Evolutionary conservation across 148 eudicot species (phyloP).

Genomic region (Spergularia bocconei): DNA sequence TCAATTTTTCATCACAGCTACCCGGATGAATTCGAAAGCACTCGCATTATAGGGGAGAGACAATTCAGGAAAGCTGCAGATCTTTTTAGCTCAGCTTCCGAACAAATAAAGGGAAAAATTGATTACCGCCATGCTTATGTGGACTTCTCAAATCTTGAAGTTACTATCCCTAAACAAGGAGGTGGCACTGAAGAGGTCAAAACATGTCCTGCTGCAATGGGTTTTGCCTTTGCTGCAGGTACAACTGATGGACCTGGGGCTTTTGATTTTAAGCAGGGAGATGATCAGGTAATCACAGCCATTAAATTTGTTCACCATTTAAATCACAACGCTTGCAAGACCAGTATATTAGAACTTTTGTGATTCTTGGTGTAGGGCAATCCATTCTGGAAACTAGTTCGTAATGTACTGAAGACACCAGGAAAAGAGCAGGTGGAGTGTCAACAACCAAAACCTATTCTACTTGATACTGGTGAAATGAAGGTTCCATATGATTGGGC

Average conservation of each 20-base stretch:
- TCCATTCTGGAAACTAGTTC: constrained; percentile 81
- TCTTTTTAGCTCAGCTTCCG: constrained; percentile 77
- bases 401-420: constrained; percentile 70
- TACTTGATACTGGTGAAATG: constrained; percentile 98
- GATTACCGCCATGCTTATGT: constrained; percentile 75
- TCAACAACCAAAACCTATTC: constrained; percentile 79
- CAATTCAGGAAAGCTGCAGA: constrained; percentile 81
- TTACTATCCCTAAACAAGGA: constrained; percentile 52
- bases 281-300: constrained; percentile 48
- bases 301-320: not conserved
- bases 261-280: constrained; percentile 94
- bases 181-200: constrained; percentile 57
- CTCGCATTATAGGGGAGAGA: constrained; percentile 87
- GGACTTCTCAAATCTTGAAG: constrained; percentile 79
- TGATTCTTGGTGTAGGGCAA: constrained; percentile 59
- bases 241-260: constrained; percentile 99
- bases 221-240: constrained; percentile 97
- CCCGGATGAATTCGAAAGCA: constrained; percentile 97
- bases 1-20: constrained; percentile 44
- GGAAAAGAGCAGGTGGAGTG: constrained; percentile 65
- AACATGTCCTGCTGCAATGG: constrained; percentile 98
- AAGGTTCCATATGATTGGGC: constrained; percentile 95
- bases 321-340: constrained; percentile 8
- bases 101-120: constrained; percentile 70
- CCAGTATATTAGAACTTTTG: constrained; percentile 2